phyloP scores from a whole-genome alignment of 2,329 filamentous ascomycete species.

The Epichloe sibirici region DNA sequence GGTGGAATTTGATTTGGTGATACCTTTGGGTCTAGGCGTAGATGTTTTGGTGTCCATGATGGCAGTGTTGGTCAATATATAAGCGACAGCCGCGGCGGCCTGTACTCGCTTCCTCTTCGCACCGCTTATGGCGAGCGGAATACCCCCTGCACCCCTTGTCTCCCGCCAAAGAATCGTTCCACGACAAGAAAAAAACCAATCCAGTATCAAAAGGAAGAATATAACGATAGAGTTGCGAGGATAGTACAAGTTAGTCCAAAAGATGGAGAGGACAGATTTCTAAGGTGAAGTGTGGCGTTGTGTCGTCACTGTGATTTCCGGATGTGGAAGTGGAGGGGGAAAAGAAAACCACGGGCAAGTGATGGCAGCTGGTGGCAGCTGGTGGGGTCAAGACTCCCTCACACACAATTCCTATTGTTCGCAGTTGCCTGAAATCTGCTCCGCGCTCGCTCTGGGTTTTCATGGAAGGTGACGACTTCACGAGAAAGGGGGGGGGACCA shows the following conservation, averaged over 20 bases:
- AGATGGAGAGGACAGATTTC: neutral
- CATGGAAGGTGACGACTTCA: too few species aligned
- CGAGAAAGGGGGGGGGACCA: too few species aligned
- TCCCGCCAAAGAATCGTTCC: neutral
- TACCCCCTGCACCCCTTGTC: neutral
- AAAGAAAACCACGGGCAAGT: neutral
- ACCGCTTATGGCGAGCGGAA: neutral
- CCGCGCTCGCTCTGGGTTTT: too few species aligned
- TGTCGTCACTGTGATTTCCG: neutral
- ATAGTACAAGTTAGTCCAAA: neutral
- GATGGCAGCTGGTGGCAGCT: neutral
- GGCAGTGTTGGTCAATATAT: neutral
- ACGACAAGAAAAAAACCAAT: neutral
- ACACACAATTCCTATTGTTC: neutral
- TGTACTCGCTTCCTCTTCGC: neutral
- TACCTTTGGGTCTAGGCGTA: slow-evolving; percentile 11
- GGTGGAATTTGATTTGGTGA: slow-evolving; percentile 25
- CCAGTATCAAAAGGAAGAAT: neutral
- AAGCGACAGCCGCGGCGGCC: neutral
- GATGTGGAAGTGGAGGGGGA: neutral
- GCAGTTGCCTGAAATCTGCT: neutral
- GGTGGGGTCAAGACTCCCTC: neutral
- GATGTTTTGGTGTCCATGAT: slow-evolving; percentile 15
- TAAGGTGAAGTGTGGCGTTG: neutral
- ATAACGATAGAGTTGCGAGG: neutral